A percentile compares a stretch with the other conserved stretches of the same genome.
Evolutionary conservation across 2,329 filamentous ascomycete species (phyloP).

Genomic region (Trichoderma brevicompactum): DNA sequence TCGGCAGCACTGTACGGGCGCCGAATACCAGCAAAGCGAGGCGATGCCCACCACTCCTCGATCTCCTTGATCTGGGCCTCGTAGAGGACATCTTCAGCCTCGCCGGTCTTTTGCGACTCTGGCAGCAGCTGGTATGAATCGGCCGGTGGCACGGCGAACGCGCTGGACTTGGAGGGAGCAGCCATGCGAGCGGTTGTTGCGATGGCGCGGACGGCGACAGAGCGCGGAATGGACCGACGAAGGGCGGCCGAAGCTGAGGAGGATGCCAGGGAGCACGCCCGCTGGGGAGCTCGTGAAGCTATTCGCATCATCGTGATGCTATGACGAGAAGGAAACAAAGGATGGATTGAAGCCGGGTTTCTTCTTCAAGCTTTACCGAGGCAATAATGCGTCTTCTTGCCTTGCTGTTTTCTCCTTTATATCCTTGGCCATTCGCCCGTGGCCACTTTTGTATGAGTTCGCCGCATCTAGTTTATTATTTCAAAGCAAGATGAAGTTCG

Average conservation of each 20-base stretch:
- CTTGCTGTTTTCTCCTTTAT: not conserved
- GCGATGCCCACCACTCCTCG: slow-evolving; percentile 85
- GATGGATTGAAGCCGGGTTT: not conserved
- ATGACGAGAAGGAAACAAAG: not conserved
- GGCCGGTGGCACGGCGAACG: slow-evolving; percentile 50
- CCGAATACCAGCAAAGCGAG: slow-evolving; percentile 86
- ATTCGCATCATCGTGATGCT: slow-evolving; percentile 40
- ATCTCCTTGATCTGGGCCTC: slow-evolving; percentile 83
- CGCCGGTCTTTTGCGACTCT: slow-evolving; percentile 75
- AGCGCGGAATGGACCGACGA: slow-evolving; percentile 29
- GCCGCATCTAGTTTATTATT: not conserved
- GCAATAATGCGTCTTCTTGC: not conserved
- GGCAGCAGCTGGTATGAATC: slow-evolving; percentile 87
- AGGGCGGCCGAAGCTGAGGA: slow-evolving; percentile 29
- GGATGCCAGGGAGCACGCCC: slow-evolving; percentile 34
- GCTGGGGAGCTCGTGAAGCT: slow-evolving; percentile 40
- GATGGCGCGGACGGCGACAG: slow-evolving; percentile 38
- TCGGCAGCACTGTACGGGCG: slow-evolving; percentile 88
- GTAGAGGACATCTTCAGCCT: slow-evolving; percentile 83
- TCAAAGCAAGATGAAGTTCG: slow-evolving; percentile 16
- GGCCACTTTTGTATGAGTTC: slow-evolving; percentile 6
- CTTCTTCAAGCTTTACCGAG: slow-evolving; percentile 1
- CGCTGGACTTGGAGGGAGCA: slow-evolving; percentile 27
- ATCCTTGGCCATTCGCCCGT: not conserved
- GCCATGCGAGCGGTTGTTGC: slow-evolving; percentile 42